Evolutionary conservation across 2,329 filamentous ascomycete genomes (phyloP), one percentile per base, ranked within the genome.

Genomic region (Cytospora chrysosperma): DNA sequence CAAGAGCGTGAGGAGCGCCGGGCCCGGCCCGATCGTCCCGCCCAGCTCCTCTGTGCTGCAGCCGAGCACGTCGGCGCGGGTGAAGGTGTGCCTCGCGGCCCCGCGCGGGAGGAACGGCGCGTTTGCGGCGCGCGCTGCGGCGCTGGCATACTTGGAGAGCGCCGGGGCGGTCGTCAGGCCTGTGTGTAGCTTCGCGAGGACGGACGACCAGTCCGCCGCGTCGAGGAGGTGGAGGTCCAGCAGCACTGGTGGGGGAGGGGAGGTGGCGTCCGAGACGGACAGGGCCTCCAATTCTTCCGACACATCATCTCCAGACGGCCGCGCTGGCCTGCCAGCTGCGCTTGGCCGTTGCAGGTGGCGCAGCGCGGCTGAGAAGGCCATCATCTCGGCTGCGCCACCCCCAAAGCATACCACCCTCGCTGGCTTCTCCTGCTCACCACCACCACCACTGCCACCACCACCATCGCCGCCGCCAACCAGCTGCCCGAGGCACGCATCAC

Each of bases 351-450:
- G 47, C 4, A 62, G 24, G 30, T 70, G 64, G 26, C 72, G 69
- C 27, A 85, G 70, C 68, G 79, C 78, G 8, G 78, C 76, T 0
- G 77, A 82, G 52, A 85, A 78, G 15, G 83, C 82, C 10, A 81
- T 78, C 21, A 93, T 82, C 74, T 89, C 86, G 17, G 86, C 85
- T 6, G 85, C 82, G 60, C 84, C 85, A 56, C 86, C 84, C 56
- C 84, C 84, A 15, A 87, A 74, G 53, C 78, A 78, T 58, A 86
- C 71, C 68, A 83, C 73, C 24, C 68, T 75, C 32, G 84, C 69
- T 3, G 61, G 52, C 13, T 32, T 24, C 43, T 30, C 27, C 19
- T 53, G 64, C 47, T 47, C 37, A 2, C 34, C 57, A 28, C 56
- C 61, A 24, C 21, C 59, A 7, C 59, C n/a, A n/a, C n/a, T n/a